A percentile compares a stretch with the other conserved stretches of the same genome.
Evolutionary conservation across 2,329 filamentous ascomycete species (phyloP).

Genomic region (Cercospora zeina): DNA sequence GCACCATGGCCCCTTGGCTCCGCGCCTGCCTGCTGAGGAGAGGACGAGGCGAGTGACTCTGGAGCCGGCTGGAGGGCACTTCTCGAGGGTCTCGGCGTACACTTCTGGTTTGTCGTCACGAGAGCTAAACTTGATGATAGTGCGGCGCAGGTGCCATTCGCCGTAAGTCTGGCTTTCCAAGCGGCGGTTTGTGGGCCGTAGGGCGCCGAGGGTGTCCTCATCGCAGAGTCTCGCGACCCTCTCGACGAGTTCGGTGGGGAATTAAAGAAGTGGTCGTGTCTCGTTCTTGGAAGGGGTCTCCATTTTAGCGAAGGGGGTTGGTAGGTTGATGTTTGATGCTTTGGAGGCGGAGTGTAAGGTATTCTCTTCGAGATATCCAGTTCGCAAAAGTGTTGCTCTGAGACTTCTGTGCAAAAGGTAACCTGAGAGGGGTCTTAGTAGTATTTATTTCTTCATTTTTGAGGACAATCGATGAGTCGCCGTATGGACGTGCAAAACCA

Average conservation of each 20-base stretch:
- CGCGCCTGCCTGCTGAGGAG: not conserved
- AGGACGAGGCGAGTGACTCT: not conserved
- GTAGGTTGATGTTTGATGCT: not conserved
- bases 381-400: no score
- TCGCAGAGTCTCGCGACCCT: not conserved
- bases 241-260: not conserved
- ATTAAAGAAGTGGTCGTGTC: not conserved
- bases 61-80: not conserved
- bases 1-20: not conserved
- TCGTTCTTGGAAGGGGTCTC: not conserved
- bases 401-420: no score
- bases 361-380: no score
- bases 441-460: not conserved
- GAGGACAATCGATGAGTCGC: not conserved
- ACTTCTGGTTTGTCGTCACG: not conserved
- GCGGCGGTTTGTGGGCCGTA: not conserved
- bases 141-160: not conserved
- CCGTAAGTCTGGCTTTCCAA: not conserved
- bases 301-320: not conserved
- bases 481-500: not conserved
- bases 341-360: not conserved
- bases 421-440: no score
- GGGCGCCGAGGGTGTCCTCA: not conserved
- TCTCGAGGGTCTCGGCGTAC: not conserved
- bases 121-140: not conserved